These are phyloP conservation scores for Dissophora ornata DNA, from an alignment of 192 early-diverging fungal species.

Conservation along the genomic window DNA sequence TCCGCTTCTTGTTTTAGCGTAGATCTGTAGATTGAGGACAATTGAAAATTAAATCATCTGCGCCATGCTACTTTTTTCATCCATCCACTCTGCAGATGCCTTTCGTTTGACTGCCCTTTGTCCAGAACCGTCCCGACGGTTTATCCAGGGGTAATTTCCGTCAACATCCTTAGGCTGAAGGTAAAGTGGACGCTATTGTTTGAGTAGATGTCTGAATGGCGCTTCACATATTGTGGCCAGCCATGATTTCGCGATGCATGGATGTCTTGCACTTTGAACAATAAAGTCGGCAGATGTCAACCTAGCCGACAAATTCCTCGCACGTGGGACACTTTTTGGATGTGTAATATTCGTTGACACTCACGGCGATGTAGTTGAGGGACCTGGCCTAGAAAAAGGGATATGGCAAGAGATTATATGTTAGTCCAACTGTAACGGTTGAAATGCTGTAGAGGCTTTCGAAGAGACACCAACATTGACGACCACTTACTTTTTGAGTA, in stretches of 20 bases:
- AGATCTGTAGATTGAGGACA: not conserved
- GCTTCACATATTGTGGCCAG: too few species aligned
- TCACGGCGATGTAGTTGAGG: constrained; percentile 19
- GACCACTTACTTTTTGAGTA: constrained; percentile 14
- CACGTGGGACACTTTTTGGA: constrained; percentile 30
- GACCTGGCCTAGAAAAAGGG: constrained; percentile 3
- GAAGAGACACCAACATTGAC: not conserved
- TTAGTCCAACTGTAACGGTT: too few species aligned
- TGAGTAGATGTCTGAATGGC: too few species aligned
- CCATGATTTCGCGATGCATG: too few species aligned
- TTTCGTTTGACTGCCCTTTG: too few species aligned
- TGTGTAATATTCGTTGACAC: constrained; percentile 29
- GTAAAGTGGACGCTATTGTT: too few species aligned
- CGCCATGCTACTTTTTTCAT: too few species aligned
- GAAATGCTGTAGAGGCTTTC: not conserved
- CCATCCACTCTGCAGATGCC: too few species aligned
- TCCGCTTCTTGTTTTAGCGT: constrained; percentile 61
- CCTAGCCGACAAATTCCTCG: constrained; percentile 32
- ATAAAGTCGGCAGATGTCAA: constrained; percentile 23
- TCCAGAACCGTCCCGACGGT: too few species aligned
- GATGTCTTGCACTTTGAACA: constrained; percentile 19
- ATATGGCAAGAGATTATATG: too few species aligned
- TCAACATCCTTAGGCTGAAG: too few species aligned
- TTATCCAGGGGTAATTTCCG: too few species aligned
- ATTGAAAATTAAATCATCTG: not conserved